phyloP scores from a whole-genome alignment of 805 yeast species.

The Metschnikowia amazonensis region DNA sequence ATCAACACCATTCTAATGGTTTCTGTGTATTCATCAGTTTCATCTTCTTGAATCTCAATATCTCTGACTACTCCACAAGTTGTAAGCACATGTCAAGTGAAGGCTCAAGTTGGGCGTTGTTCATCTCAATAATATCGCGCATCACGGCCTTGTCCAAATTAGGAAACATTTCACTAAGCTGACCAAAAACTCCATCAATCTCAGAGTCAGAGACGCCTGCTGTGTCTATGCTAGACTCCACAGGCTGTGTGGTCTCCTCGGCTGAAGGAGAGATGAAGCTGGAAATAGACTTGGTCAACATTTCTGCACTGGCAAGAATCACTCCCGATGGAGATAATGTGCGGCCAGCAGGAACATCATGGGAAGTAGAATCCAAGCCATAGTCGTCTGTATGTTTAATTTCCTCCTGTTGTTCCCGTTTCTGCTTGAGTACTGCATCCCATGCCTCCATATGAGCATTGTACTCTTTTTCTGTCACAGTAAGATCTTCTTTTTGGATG shows the following conservation, averaged over 20 bases:
- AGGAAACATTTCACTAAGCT: conserved; percentile 71
- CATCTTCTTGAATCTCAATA: too few species aligned
- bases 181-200: conserved; percentile 34
- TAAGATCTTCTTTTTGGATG: conserved; percentile 53
- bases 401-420: conserved; percentile 2
- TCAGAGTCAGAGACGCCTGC: neutral
- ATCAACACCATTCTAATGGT: too few species aligned
- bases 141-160: conserved; percentile 63
- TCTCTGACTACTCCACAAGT: conserved; percentile 18
- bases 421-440: conserved; percentile 32
- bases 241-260: conserved; percentile 10
- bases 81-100: conserved; percentile 63
- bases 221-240: conserved; percentile 2
- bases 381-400: neutral
- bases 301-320: conserved; percentile 44
- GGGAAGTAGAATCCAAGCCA: too few species aligned
- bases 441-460: conserved; percentile 52
- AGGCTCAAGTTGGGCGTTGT: conserved; percentile 62
- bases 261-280: conserved; percentile 40
- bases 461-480: conserved; percentile 58
- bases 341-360: neutral
- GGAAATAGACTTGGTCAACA: conserved; percentile 48
- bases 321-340: conserved; percentile 37
- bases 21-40: too few species aligned
- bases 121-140: conserved; percentile 64